A percentile compares a stretch with the other conserved stretches of the same genome.
Conservation (phyloP, 129 eudicot genomes). For the Centrapalus pauciflorus region DNA sequence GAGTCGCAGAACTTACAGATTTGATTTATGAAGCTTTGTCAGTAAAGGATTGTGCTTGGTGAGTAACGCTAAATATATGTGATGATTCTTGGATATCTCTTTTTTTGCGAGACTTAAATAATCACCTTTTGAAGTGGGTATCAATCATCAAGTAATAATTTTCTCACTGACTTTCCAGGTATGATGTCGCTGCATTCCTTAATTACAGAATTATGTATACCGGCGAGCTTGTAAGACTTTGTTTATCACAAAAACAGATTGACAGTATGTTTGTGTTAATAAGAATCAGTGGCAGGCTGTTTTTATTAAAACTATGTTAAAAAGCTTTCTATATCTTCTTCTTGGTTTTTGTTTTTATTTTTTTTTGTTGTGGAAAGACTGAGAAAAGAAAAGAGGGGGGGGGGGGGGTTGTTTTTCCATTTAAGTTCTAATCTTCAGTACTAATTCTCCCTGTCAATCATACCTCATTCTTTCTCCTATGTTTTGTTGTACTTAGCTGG, state of each 20-base stretch:
- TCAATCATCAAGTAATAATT: slow-evolving; percentile 10
- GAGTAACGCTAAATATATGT: slow-evolving; percentile 29
- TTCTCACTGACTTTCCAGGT: slow-evolving; percentile 45
- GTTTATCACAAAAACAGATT: not conserved
- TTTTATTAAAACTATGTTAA: not conserved
- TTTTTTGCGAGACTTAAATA: not conserved
- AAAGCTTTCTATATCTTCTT: too few relatives aligned
- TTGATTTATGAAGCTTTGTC: slow-evolving; percentile 82
- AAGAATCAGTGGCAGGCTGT: not conserved
- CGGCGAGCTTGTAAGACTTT: slow-evolving; percentile 74
- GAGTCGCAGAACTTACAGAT: slow-evolving; percentile 55
- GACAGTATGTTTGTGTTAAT: not conserved
- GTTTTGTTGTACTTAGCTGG: too few relatives aligned
- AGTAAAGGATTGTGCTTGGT: slow-evolving; percentile 83
- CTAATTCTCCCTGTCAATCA: too few relatives aligned
- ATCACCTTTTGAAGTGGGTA: not conserved
- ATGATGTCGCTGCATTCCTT: slow-evolving; percentile 76
- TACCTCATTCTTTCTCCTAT: too few relatives aligned
- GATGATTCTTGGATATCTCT: not conserved
- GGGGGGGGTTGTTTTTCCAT: too few relatives aligned
- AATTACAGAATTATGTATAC: slow-evolving; percentile 48
- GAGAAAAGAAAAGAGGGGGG: too few relatives aligned
- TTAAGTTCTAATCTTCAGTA: too few relatives aligned
- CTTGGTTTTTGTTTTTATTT: too few relatives aligned
- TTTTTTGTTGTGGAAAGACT: too few relatives aligned